A percentile compares a stretch with the other conserved stretches of the same genome.
Conservation (phyloP, 441 rosid species). For the Corymbia citriodora region DNA sequence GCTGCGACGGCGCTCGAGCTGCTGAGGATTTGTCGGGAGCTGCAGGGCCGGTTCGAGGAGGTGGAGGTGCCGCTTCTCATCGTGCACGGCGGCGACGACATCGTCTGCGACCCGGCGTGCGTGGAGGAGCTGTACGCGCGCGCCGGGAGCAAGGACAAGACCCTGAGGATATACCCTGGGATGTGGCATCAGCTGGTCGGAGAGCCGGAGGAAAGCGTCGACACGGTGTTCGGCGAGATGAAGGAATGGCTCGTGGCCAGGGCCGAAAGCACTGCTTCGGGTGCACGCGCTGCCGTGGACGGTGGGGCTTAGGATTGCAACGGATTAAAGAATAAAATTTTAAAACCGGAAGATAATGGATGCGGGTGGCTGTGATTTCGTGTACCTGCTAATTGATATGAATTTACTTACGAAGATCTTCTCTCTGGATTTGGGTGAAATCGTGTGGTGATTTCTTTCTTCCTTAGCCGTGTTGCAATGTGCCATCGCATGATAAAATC, state of each 20-base stretch:
- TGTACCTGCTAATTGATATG: not conserved
- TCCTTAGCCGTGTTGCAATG: not conserved
- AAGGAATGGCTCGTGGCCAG: conserved; percentile 57
- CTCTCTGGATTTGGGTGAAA: not conserved
- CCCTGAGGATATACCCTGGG: conserved; percentile 59
- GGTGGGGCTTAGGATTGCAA: conserved; percentile 5
- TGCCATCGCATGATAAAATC: not conserved
- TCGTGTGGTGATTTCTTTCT: not conserved
- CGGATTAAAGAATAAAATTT: not conserved
- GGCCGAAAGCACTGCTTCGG: conserved; percentile 11
- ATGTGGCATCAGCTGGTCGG: conserved; percentile 91
- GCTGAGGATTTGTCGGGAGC: conserved; percentile 54
- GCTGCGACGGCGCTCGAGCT: conserved; percentile 86
- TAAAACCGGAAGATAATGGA: not conserved
- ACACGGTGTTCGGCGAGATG: conserved; percentile 61
- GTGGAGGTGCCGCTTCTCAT: conserved; percentile 72
- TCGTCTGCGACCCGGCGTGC: conserved; percentile 69
- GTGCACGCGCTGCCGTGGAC: conserved; percentile 1
- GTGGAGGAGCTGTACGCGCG: conserved; percentile 62
- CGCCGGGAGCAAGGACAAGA: conserved; percentile 70
- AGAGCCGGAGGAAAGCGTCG: conserved; percentile 63
- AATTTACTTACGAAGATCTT: not conserved
- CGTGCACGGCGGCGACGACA: conserved; percentile 72
- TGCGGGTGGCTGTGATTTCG: not conserved
- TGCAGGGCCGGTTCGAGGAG: conserved; percentile 76